Evolutionary conservation across 768 basidiomycete genomes (phyloP), one percentile per base, ranked within the genome.

Genomic region (Boletus vinaceobasis): DNA sequence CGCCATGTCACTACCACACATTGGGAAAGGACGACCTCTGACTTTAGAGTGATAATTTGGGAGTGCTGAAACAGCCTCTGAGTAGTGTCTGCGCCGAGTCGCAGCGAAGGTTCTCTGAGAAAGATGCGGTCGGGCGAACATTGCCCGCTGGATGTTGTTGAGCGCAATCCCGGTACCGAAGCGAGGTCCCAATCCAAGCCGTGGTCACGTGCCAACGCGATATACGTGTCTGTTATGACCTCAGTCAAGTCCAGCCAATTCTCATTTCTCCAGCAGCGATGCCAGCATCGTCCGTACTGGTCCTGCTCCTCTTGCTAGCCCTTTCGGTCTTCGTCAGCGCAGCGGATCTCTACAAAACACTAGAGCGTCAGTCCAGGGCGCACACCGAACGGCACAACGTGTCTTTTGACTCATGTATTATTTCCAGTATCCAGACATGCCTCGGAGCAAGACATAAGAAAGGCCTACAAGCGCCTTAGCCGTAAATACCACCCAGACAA

Each of bases 401-500:
- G 32, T 62, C 60, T 61, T 55, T 58, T 65, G 59, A 53, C 60
- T 68, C 53, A 68, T 48, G n/a, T 51, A 43, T 48, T 52, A 55
- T 40, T 29, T 52, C 19, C 59, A 81, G 79, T 96, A 43, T 82
- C 84, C 63, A 84, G 75, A 60, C 86, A 89, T 42, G 92, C 93
- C 14, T 87, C 87, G 36, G 90, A 94, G 42, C 85, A 84, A 65
- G 93, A 96, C 65, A 92, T 98, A 68, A 83, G 88, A 71, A 87
- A 90, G 60, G 92, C 94, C 3, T 98, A 97, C 75, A 93, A 93
- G 71, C 85, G 84, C 62, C 77, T 95, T 17, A 92, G 91, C 70
- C 85, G 85, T 64, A 91, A 86, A 73, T 93, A 81, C 52, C 95
- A 98, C 65, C 96, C 96, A 0, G 96, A 99, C 78, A 97, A 96